Conservation (phyloP, 495 filamentous ascomycete genomes). For the Geoglossum glabrum region DNA sequence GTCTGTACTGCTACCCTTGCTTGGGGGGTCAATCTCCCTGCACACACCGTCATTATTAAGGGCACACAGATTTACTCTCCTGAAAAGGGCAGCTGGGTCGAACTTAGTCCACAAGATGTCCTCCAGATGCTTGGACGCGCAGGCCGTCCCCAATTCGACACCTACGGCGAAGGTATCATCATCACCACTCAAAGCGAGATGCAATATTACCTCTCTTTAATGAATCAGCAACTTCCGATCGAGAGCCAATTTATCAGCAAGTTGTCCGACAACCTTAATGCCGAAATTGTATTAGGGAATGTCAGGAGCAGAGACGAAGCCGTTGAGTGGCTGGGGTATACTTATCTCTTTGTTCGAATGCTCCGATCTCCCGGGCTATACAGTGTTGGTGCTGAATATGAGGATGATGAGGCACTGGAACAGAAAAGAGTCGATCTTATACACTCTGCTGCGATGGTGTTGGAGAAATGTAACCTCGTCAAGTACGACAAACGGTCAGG, state of each 20-base stretch:
- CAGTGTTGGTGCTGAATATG: conserved; percentile 87
- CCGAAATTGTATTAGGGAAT: conserved; percentile 89
- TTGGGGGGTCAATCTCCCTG: conserved; percentile 90
- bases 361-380: conserved; percentile 88
- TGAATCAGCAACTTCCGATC: conserved; percentile 95
- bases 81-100: conserved; percentile 97
- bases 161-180: conserved; percentile 94
- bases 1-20: conserved; percentile 92
- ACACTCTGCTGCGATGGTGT: conserved; percentile 73
- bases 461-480: conserved; percentile 72
- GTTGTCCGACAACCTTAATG: conserved; percentile 90
- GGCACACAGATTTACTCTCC: conserved; percentile 95
- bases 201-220: conserved; percentile 85
- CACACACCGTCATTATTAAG: conserved; percentile 93
- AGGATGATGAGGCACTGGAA: conserved; percentile 75
- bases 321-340: conserved; percentile 97
- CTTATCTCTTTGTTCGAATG: conserved; percentile 97
- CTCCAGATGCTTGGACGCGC: conserved; percentile 97
- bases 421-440: conserved; percentile 93
- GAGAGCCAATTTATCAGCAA: conserved; percentile 90
- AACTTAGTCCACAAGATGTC: conserved; percentile 91
- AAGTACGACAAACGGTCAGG: conserved; percentile 94
- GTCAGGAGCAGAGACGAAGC: conserved; percentile 85
- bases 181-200: conserved; percentile 90
- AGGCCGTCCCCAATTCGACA: conserved; percentile 90